A percentile compares a stretch with the other conserved stretches of the same genome.
Evolutionary conservation across 257 asterid genomes (phyloP).

Genomic region (Ehretia macrophylla): DNA sequence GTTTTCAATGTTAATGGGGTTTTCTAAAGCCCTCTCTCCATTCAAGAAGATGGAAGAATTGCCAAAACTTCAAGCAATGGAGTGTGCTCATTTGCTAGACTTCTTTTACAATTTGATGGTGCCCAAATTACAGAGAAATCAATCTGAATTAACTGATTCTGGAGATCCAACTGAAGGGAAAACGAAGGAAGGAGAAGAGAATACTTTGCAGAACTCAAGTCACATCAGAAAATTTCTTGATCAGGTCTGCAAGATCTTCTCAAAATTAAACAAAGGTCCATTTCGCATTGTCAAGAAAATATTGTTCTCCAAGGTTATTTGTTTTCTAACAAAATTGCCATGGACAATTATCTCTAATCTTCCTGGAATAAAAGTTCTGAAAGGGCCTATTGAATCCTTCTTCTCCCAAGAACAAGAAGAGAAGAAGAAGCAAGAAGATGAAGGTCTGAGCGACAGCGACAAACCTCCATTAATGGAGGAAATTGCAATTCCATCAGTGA

Average conservation of each 20-base stretch:
- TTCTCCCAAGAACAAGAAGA: conserved; percentile 23
- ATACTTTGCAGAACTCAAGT: no score
- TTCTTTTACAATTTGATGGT: conserved; percentile 20
- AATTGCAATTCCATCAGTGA: conserved; percentile 26
- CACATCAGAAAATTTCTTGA: no score
- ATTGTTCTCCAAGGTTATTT: conserved; percentile 32
- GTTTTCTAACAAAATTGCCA: conserved; percentile 29
- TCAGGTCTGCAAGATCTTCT: no score
- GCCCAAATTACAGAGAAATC: conserved; percentile 8
- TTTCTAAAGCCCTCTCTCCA: no score
- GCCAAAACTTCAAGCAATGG: no score
- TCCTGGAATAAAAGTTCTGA: conserved; percentile 30
- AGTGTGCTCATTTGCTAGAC: no score
- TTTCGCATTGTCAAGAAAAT: conserved; percentile 28
- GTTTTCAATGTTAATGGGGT: no score
- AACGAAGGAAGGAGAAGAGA: no score
- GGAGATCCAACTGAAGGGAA: no score
- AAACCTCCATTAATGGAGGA: conserved; percentile 34
- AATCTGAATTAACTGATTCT: no score
- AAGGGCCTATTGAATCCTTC: conserved; percentile 28
- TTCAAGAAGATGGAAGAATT: no score
- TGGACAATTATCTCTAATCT: conserved; percentile 40
- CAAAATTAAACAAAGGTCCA: conserved; percentile 17
- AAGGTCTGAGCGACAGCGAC: background rate
- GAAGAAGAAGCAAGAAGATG: conserved; percentile 13